Conservation (phyloP, 73 alveolate species). For the Stentor coeruleus region DNA sequence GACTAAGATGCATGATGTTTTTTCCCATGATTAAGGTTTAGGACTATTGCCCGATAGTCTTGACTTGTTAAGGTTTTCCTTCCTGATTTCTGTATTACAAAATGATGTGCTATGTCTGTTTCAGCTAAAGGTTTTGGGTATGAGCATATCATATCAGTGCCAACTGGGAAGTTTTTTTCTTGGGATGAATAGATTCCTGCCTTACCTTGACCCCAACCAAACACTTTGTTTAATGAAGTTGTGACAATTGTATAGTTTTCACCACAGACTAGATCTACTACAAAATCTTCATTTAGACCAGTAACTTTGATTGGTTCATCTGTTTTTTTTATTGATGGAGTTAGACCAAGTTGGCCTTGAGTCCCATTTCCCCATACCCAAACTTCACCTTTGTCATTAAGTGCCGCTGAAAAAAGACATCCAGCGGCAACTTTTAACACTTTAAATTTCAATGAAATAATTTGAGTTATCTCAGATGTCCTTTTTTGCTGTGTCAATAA, state of each 20-base stretch:
- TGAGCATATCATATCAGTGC: background rate
- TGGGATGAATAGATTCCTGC: constrained; percentile 20
- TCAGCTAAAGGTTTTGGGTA: background rate
- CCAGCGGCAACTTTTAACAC: constrained; percentile 65
- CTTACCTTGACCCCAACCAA: constrained; percentile 88
- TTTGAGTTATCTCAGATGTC: background rate
- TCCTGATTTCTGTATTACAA: background rate
- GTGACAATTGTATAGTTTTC: constrained; percentile 71
- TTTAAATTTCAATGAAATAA: background rate
- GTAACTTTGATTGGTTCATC: constrained; percentile 40
- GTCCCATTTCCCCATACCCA: constrained; percentile 81
- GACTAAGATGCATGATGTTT: too few relatives aligned
- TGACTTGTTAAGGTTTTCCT: too few relatives aligned
- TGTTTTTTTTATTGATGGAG: constrained; percentile 36
- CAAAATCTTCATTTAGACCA: constrained; percentile 33
- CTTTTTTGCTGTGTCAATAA: background rate
- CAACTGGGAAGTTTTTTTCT: background rate
- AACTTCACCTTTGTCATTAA: constrained; percentile 66
- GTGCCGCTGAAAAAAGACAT: constrained; percentile 63
- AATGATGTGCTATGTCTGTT: constrained; percentile 15
- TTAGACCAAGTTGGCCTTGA: constrained; percentile 79
- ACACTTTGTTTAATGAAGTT: constrained; percentile 53
- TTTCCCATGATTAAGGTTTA: too few relatives aligned
- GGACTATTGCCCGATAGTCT: too few relatives aligned
- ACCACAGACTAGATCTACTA: constrained; percentile 66